Percentiles rank a stretch among this genome's conserved stretches.
phyloP scores from a whole-genome alignment of 805 yeast species.

The Komagataella kurtzmanii region DNA sequence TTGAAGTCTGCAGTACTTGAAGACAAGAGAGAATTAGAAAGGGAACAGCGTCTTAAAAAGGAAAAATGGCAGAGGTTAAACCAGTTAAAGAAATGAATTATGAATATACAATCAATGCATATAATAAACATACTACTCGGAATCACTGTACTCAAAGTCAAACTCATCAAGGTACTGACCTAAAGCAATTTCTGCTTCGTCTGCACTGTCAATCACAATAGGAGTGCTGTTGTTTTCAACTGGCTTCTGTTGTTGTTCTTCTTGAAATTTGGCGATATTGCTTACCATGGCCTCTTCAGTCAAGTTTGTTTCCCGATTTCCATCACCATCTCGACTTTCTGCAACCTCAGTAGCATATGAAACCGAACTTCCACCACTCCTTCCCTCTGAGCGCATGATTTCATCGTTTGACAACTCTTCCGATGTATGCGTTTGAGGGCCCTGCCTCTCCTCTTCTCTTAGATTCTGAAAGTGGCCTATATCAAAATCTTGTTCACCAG shows the following conservation, averaged over 20 bases:
- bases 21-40: constrained; percentile 48
- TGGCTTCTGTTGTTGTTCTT: background rate
- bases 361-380: background rate
- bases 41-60: constrained; percentile 21
- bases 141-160: constrained; percentile 31
- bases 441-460: background rate
- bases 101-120: background rate
- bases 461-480: background rate
- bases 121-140: constrained; percentile 6
- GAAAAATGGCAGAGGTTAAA: background rate
- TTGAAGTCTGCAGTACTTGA: constrained; percentile 58
- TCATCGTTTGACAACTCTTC: background rate
- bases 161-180: constrained; percentile 16
- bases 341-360: background rate
- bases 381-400: background rate
- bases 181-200: background rate
- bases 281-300: background rate
- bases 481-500: background rate
- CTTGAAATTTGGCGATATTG: constrained; percentile 3
- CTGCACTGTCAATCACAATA: background rate
- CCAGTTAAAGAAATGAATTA: background rate
- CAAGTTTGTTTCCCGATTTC: background rate
- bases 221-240: background rate
- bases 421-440: background rate
- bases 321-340: constrained; percentile 1